phyloP scores from a whole-genome alignment of 2,329 filamentous ascomycete species.

The Bipolaris oryzae region DNA sequence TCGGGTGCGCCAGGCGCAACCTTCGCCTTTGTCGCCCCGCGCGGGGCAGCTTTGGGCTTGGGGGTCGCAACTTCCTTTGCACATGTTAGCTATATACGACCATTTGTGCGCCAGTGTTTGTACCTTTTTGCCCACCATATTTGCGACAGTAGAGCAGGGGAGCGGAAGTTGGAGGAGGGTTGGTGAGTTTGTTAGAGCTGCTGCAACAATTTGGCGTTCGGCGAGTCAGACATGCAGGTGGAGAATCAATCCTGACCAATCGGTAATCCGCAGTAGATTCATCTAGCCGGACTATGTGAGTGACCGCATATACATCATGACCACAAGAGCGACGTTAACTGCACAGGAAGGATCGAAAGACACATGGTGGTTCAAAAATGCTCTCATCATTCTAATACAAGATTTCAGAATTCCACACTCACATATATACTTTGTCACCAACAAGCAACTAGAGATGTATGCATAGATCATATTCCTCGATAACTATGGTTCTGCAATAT shows the following conservation, averaged over 20 bases:
- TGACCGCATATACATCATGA: conserved; percentile 19
- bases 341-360: background rate
- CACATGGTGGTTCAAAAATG: background rate
- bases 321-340: background rate
- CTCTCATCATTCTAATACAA: background rate
- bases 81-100: conserved; percentile 13
- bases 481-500: conserved; percentile 6
- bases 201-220: conserved; percentile 39
- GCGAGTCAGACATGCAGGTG: conserved; percentile 30
- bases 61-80: conserved; percentile 34
- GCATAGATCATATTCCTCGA: background rate
- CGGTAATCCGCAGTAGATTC: conserved; percentile 32
- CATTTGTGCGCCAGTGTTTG: background rate
- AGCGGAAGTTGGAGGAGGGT: conserved; percentile 18
- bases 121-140: conserved; percentile 45
- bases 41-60: conserved; percentile 40
- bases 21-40: conserved; percentile 37
- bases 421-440: conserved; percentile 13
- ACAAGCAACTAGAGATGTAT: conserved; percentile 12
- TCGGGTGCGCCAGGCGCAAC: conserved; percentile 22
- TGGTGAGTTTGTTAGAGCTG: conserved; percentile 15
- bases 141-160: conserved; percentile 20
- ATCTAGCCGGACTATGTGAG: conserved; percentile 19
- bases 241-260: conserved; percentile 30
- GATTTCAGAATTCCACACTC: conserved; percentile 9